Evolutionary conservation across 306 rosid species (phyloP), one percentile per base, ranked within the genome.

Genomic region (Cicer arietinum): DNA sequence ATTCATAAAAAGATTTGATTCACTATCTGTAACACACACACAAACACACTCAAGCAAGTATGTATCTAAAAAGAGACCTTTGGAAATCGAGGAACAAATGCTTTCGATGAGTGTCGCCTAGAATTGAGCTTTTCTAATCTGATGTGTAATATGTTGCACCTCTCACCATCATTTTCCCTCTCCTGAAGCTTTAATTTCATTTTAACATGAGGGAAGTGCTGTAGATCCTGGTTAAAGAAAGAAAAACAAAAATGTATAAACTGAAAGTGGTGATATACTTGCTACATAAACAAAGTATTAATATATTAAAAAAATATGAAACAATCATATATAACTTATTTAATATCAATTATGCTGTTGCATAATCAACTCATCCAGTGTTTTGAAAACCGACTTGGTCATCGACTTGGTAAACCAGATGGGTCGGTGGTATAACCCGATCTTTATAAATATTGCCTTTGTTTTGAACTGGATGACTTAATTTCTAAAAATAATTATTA

Each of bases 1-100:
- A 42, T 6, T 42, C 45, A 7, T 42, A 42, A 42, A 42, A 42
- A 7, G 1, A 42, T 6, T 6, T 54, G 60, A 30, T 30, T 30
- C 37, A 30, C 37, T 30, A 3, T 3, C 37, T 30, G 30, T 25
- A 25, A 25, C 30, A 30, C 37, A 30, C 5, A 30, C 37, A 30
- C 5, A 30, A 3, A 30, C 37, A 30, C 37, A 30, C 37, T 30
- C 37, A n/a, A 12, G 20, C 56, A 51, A 7, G 47, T 39, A 20
- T 7, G 17, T 66, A 66, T 69, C 25, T 48, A 2, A 60, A 8
- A 14, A 17, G 50, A 67, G 62, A 94, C 98, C 97, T 94, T 94
- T 12, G 98, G 97, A 78, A 90, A 94, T 7, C 94, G 89, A 51
- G 97, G 97, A 10, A 87, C 84, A 80, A 88, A 94, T 22, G 98